Conservation (phyloP, 768 basidiomycete species). For the Amanita pseudoporphyria region DNA sequence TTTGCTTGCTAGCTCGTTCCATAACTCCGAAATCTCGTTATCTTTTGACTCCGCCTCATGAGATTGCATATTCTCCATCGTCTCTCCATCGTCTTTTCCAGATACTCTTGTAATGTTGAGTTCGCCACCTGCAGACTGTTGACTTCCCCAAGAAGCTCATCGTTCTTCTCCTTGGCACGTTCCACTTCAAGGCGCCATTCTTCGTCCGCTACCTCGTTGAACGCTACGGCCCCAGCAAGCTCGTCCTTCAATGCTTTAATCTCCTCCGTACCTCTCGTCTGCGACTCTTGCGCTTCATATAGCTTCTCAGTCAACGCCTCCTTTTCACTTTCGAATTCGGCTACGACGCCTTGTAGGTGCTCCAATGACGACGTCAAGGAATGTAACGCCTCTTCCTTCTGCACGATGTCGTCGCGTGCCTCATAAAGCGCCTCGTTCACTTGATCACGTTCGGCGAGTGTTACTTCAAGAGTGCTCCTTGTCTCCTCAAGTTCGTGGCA, state of each 20-base stretch:
- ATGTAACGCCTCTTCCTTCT: background rate
- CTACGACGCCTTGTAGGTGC: background rate
- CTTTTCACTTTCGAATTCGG: too few relatives aligned
- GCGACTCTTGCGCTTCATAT: too few relatives aligned
- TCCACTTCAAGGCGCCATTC: too few relatives aligned
- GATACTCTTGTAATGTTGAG: background rate
- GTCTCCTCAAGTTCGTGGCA: constrained; percentile 1
- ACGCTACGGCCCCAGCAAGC: background rate
- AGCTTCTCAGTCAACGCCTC: too few relatives aligned
- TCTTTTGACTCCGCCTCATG: background rate
- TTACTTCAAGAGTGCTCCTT: background rate
- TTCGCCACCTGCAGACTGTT: background rate
- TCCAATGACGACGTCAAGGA: background rate
- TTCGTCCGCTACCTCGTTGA: background rate
- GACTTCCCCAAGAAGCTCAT: background rate
- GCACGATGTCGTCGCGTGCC: background rate
- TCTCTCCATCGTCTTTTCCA: background rate
- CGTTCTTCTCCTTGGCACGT: background rate
- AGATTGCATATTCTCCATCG: background rate
- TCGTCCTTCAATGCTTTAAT: background rate
- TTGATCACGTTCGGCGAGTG: background rate
- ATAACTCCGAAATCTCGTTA: background rate
- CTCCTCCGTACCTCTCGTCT: background rate
- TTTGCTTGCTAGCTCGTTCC: too few relatives aligned
- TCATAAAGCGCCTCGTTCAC: background rate